Conservation (phyloP, 257 asterid species). For the Nicotiana obtusifolia region DNA sequence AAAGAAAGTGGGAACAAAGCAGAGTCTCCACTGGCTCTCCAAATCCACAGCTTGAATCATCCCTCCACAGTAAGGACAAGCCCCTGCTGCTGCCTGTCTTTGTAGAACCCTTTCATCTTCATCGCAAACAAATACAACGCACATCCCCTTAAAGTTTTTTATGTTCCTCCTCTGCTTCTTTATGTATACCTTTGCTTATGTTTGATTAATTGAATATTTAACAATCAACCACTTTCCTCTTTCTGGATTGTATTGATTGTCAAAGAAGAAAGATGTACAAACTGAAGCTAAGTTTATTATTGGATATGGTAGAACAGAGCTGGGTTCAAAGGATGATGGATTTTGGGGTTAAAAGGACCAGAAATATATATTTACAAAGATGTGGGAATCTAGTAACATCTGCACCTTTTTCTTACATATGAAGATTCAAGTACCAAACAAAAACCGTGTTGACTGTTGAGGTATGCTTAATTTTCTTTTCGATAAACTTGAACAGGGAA, state of each 20-base stretch:
- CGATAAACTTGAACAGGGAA: too few species aligned
- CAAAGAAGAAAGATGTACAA: too few species aligned
- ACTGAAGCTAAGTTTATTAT: background rate
- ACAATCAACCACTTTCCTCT: background rate
- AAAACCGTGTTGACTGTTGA: too few species aligned
- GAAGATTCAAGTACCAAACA: too few species aligned
- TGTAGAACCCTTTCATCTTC: conserved; percentile 70
- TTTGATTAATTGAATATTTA: background rate
- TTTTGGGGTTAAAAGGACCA: background rate
- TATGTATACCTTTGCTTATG: background rate
- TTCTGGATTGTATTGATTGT: too few species aligned
- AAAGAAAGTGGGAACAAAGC: conserved; percentile 74
- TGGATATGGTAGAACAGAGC: background rate
- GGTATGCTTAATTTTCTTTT: too few species aligned
- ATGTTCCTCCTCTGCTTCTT: too few species aligned
- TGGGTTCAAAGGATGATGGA: background rate
- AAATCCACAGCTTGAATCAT: conserved; percentile 79
- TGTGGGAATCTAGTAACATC: background rate
- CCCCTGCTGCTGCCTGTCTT: conserved; percentile 63
- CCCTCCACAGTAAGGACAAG: conserved; percentile 89
- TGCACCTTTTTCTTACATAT: too few species aligned
- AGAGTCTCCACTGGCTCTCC: conserved; percentile 67
- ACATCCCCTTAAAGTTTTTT: conserved; percentile 31
- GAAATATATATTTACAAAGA: background rate
- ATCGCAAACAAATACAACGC: conserved; percentile 72